These are phyloP conservation scores for Dactylellina haptotyla DNA, from an alignment of 2,329 filamentous ascomycete genomes.

Conservation along the genomic window DNA sequence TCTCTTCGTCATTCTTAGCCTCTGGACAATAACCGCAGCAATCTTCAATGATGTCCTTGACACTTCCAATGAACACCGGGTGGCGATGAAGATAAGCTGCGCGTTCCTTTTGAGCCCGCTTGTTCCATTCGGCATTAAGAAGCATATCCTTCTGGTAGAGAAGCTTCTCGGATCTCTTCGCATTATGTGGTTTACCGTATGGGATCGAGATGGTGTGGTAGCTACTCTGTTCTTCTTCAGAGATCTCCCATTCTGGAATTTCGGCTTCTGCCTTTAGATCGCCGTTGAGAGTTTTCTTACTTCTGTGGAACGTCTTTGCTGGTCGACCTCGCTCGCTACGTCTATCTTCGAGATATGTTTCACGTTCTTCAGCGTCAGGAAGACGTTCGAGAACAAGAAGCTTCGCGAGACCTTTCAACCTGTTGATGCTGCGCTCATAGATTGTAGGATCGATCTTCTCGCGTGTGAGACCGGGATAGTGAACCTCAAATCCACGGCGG, in stretches of 20 bases:
- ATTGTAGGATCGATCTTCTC: constrained; percentile 84
- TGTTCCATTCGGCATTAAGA: constrained; percentile 88
- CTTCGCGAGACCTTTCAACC: constrained; percentile 79
- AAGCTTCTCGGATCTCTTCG: constrained; percentile 80
- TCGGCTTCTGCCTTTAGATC: constrained; percentile 74
- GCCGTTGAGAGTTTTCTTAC: constrained; percentile 73
- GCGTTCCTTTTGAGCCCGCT: constrained; percentile 69
- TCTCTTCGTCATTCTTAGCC: constrained; percentile 75
- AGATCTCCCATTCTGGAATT: constrained; percentile 79
- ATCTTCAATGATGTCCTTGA: constrained; percentile 78
- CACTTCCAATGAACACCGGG: constrained; percentile 80
- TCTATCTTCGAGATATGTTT: constrained; percentile 75
- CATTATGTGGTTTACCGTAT: constrained; percentile 69
- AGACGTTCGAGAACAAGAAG: constrained; percentile 82
- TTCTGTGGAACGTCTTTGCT: not conserved
- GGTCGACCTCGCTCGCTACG: constrained; percentile 78
- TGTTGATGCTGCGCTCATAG: constrained; percentile 80
- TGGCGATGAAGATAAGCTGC: constrained; percentile 82
- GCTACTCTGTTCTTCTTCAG: constrained; percentile 78
- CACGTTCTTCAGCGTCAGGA: constrained; percentile 74
- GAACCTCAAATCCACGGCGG: constrained; percentile 83
- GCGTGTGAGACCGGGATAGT: constrained; percentile 79
- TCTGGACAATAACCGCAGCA: constrained; percentile 83
- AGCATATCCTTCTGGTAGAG: constrained; percentile 83
- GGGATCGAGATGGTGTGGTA: constrained; percentile 82